phyloP scores from a whole-genome alignment of 805 yeast species.

The Wickerhamomyces kurtzmanii region DNA sequence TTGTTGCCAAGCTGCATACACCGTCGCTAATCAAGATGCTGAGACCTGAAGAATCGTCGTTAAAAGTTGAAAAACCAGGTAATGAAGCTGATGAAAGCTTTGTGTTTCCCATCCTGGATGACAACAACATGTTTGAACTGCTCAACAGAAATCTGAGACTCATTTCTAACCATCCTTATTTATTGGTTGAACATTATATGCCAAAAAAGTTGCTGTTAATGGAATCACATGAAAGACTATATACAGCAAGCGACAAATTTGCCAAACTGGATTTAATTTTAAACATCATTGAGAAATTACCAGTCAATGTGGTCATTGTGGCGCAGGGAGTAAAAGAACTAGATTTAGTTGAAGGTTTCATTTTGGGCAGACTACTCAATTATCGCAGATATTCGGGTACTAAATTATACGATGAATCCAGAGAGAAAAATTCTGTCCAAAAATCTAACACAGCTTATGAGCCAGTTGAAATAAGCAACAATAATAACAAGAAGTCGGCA shows the following conservation, averaged over 20 bases:
- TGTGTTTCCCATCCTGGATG: constrained; percentile 4
- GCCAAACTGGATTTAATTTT: constrained; percentile 37
- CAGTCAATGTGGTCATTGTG: constrained; percentile 31
- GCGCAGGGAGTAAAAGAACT: constrained; percentile 59
- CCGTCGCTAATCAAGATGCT: constrained; percentile 17
- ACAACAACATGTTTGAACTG: constrained; percentile 27
- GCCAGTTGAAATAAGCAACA: not conserved
- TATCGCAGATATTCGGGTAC: constrained; percentile 63
- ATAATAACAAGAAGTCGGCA: constrained; percentile 1
- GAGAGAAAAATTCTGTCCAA: constrained; percentile 7
- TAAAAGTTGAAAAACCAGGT: constrained; percentile 1
- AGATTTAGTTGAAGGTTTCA: constrained; percentile 68
- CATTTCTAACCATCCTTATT: constrained; percentile 57
- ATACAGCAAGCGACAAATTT: constrained; percentile 51
- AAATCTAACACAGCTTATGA: constrained; percentile 5
- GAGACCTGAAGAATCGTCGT: constrained; percentile 1
- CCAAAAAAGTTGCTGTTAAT: constrained; percentile 58
- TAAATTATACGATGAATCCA: constrained; percentile 35
- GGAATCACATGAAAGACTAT: constrained; percentile 51
- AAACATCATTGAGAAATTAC: constrained; percentile 9
- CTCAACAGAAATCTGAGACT: constrained; percentile 35
- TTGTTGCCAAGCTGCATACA: constrained; percentile 32
- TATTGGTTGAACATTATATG: constrained; percentile 68
- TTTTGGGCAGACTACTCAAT: constrained; percentile 61
- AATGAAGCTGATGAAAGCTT: constrained; percentile 2